phyloP scores from a whole-genome alignment of 2,329 filamentous ascomycete genomes.

The Microdochium bolleyi region DNA sequence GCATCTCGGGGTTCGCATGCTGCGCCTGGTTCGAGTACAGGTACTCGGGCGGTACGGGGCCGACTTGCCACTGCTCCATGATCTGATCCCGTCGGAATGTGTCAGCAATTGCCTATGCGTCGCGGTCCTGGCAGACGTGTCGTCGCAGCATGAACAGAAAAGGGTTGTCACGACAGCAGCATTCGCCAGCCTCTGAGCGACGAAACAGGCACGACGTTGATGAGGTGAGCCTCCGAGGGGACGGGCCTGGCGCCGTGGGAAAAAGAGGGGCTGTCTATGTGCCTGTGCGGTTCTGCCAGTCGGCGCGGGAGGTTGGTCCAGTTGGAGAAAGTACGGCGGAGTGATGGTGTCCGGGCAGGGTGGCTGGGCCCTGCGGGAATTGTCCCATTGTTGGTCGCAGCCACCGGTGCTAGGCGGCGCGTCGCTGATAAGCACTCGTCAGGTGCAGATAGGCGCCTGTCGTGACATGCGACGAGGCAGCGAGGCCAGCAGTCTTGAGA shows the following conservation, averaged over 20 bases:
- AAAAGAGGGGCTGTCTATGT: too few relatives aligned
- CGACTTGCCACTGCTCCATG: slow-evolving; percentile 56
- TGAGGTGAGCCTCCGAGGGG: too few relatives aligned
- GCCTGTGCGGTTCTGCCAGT: too few relatives aligned
- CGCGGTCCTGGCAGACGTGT: too few relatives aligned
- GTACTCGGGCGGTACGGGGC: slow-evolving; percentile 48
- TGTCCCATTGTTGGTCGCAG: background rate
- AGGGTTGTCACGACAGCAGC: too few relatives aligned
- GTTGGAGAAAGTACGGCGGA: background rate
- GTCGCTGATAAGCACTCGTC: background rate
- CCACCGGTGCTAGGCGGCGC: background rate
- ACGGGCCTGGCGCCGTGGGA: too few relatives aligned
- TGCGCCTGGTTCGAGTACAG: slow-evolving; percentile 45
- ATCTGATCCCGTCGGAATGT: slow-evolving; percentile 23
- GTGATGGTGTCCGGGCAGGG: background rate
- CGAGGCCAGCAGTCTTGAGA: background rate
- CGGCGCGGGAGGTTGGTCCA: background rate
- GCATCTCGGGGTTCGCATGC: slow-evolving; percentile 47
- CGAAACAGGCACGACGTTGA: too few relatives aligned
- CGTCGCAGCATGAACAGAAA: too few relatives aligned
- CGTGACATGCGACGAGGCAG: background rate
- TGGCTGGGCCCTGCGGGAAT: background rate
- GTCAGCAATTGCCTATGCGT: background rate
- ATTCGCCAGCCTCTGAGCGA: too few relatives aligned
- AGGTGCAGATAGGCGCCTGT: background rate